Percentiles rank a stretch among this genome's conserved stretches.
Evolutionary conservation across 768 basidiomycete genomes (phyloP).

Genomic region (Kwoniella heveanensis): DNA sequence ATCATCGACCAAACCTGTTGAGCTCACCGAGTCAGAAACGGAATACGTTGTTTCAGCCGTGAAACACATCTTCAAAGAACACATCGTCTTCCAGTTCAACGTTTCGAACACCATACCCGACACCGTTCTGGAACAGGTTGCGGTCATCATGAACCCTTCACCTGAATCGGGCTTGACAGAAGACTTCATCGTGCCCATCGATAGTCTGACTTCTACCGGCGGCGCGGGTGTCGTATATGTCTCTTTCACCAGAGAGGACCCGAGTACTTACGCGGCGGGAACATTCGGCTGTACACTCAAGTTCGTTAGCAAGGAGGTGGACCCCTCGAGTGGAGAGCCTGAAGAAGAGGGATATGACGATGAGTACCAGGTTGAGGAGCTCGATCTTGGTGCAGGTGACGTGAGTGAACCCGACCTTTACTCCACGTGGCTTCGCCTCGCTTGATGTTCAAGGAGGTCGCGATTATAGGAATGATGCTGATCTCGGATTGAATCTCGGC

Average conservation of each 20-base stretch:
- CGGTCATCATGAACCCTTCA: slow-evolving; percentile 85
- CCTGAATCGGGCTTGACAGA: slow-evolving; percentile 76
- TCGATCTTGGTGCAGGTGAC: slow-evolving; percentile 89
- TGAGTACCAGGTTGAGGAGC: slow-evolving; percentile 95
- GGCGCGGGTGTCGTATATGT: slow-evolving; percentile 90
- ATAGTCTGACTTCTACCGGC: slow-evolving; percentile 67
- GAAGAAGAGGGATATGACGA: slow-evolving; percentile 99
- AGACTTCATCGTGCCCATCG: slow-evolving; percentile 89
- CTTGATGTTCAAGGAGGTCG: too few species aligned
- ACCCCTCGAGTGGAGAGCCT: slow-evolving; percentile 90
- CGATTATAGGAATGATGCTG: too few species aligned
- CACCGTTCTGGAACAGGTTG: slow-evolving; percentile 89
- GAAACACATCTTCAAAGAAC: slow-evolving; percentile 94
- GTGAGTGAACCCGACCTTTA: too few species aligned
- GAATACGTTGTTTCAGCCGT: slow-evolving; percentile 96
- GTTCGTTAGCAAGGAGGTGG: slow-evolving; percentile 95
- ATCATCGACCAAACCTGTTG: slow-evolving; percentile 75
- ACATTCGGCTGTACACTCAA: slow-evolving; percentile 90
- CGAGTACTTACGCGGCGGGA: slow-evolving; percentile 73
- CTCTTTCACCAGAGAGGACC: slow-evolving; percentile 81
- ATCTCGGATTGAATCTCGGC: too few species aligned
- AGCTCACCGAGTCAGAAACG: slow-evolving; percentile 93
- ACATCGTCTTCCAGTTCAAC: slow-evolving; percentile 99
- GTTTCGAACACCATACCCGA: slow-evolving; percentile 95
- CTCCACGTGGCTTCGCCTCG: too few species aligned